Percentiles rank a stretch among this genome's conserved stretches.
Evolutionary conservation across 2,329 filamentous ascomycete genomes (phyloP).

Genomic region (Dissoconium aciculare): DNA sequence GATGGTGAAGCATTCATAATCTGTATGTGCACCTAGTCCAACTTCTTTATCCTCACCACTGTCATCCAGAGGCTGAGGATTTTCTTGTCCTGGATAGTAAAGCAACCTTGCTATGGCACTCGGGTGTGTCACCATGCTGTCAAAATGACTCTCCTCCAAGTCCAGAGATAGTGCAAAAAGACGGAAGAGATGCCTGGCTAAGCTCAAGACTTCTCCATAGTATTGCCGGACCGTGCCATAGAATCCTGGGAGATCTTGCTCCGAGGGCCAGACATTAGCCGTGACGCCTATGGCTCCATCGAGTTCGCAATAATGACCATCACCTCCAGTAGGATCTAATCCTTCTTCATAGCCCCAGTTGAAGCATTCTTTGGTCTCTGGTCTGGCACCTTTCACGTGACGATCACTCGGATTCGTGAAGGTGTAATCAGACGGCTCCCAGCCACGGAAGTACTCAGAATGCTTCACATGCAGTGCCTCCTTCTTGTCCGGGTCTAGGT

Average conservation of each 20-base stretch:
- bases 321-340: conserved; percentile 27
- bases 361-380: conserved; percentile 30
- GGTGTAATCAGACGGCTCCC: conserved; percentile 29
- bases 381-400: conserved; percentile 11
- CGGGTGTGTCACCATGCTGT: conserved; percentile 27
- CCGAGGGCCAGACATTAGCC: conserved; percentile 28
- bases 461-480: conserved; percentile 27
- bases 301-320: conserved; percentile 28
- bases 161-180: conserved; percentile 28
- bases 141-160: conserved; percentile 27
- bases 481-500: conserved; percentile 22
- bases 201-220: conserved; percentile 25
- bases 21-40: conserved; percentile 26
- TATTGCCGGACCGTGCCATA: conserved; percentile 25
- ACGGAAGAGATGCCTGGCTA: conserved; percentile 28
- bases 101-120: conserved; percentile 28
- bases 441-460: conserved; percentile 28
- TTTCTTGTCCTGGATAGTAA: conserved; percentile 25
- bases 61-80: conserved; percentile 10
- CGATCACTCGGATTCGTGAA: conserved; percentile 26
- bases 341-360: conserved; percentile 30
- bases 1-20: conserved; percentile 22
- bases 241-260: conserved; percentile 27
- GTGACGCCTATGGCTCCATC: conserved; percentile 25
- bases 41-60: conserved; percentile 18